Evolutionary conservation across 768 basidiomycete genomes (phyloP).

Genomic region (Chalciporus chontae): DNA sequence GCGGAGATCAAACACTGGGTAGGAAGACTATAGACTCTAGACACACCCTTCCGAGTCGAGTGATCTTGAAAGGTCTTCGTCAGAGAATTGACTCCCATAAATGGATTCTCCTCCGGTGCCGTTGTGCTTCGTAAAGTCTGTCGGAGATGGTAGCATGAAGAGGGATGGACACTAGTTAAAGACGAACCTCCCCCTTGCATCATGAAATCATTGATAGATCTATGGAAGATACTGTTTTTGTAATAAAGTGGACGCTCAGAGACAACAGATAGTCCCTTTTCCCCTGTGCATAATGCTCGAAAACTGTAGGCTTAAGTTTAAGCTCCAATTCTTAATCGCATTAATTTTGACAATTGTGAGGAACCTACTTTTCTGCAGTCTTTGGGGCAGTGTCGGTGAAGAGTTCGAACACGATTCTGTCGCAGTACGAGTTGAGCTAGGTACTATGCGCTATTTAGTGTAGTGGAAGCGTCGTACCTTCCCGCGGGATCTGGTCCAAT

Average conservation of each 20-base stretch:
- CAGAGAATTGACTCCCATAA: conserved; percentile 69
- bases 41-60: conserved; percentile 63
- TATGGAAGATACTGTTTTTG: conserved; percentile 74
- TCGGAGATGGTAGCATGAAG: background rate
- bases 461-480: conserved; percentile 38
- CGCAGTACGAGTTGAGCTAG: conserved; percentile 10
- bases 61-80: conserved; percentile 67
- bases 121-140: conserved; percentile 77
- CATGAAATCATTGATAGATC: conserved; percentile 79
- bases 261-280: conserved; percentile 65
- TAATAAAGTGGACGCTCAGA: conserved; percentile 75
- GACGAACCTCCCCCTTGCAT: conserved; percentile 71
- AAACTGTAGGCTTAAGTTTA: conserved; percentile 51
- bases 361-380: conserved; percentile 72
- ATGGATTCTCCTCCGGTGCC: conserved; percentile 82
- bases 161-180: background rate
- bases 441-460: background rate
- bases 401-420: conserved; percentile 71
- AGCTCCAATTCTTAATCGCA: conserved; percentile 4
- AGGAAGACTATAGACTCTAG: background rate
- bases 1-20: background rate
- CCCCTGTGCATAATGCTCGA: conserved; percentile 82
- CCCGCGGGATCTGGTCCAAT: conserved; percentile 49
- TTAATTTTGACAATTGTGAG: background rate
- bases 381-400: conserved; percentile 70